A percentile compares a stretch with the other conserved stretches of the same genome.
These are phyloP conservation scores for Cymbopogon citratus DNA, from an alignment of 176 grass and related monocot species.

Conservation along the genomic window DNA sequence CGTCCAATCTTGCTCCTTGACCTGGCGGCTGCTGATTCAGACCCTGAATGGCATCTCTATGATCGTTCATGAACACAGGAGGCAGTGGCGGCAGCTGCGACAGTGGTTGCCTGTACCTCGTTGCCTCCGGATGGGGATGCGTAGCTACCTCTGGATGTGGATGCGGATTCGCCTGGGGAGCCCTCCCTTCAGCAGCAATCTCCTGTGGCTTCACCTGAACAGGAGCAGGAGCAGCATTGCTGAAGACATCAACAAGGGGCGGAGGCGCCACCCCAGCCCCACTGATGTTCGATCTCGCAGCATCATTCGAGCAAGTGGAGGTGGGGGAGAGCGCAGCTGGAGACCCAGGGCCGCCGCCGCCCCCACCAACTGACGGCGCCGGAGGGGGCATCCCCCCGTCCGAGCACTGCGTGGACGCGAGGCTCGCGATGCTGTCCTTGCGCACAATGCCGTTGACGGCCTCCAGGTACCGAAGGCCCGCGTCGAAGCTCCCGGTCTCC, in stretches of 20 bases:
- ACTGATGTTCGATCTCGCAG: constrained; percentile 46
- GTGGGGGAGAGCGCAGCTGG: constrained; percentile 45
- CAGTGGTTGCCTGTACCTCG: constrained; percentile 71
- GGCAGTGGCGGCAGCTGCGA: constrained; percentile 93
- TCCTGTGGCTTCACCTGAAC: constrained; percentile 37
- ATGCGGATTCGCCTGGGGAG: constrained; percentile 24
- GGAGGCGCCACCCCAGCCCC: constrained; percentile 8
- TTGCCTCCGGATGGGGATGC: constrained; percentile 35
- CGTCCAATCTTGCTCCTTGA: constrained; percentile 25
- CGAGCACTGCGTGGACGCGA: constrained; percentile 58
- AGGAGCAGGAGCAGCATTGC: constrained; percentile 14
- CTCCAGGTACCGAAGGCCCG: constrained; percentile 55
- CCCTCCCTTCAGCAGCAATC: constrained; percentile 26
- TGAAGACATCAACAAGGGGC: constrained; percentile 49
- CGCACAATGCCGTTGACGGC: constrained; percentile 72
- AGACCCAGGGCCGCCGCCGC: constrained; percentile 41
- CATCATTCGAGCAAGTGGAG: constrained; percentile 50
- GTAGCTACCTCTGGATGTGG: constrained; percentile 3
- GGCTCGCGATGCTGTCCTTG: constrained; percentile 68
- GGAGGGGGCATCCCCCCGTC: constrained; percentile 36
- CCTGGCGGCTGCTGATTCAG: constrained; percentile 35
- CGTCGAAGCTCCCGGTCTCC: constrained; percentile 33
- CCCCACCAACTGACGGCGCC: constrained; percentile 6
- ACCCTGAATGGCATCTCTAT: constrained; percentile 55
- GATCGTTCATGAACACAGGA: constrained; percentile 68